These are phyloP conservation scores for Candida sp. DNA, from an alignment of 1,139 yeast genomes.

Conservation along the genomic window DNA sequence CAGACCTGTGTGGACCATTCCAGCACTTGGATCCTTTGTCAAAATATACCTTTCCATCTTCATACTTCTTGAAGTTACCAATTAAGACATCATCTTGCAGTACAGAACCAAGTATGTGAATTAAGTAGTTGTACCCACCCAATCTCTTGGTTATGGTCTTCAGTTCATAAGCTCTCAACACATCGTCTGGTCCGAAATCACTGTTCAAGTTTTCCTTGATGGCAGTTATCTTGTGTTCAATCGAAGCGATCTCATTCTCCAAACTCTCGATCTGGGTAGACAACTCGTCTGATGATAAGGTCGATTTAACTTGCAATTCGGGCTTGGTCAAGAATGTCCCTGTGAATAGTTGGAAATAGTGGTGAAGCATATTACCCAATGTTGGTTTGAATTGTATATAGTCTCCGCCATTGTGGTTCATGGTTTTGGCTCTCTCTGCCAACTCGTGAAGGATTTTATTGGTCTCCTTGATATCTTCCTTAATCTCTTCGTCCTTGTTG, in stretches of 20 bases:
- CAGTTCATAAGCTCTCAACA: constrained; percentile 61
- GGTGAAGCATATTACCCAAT: constrained; percentile 26
- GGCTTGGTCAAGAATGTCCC: constrained; percentile 14
- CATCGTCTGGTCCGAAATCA: constrained; percentile 66
- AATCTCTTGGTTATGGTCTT: constrained; percentile 51
- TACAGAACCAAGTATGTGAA: constrained; percentile 62
- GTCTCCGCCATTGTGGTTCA: constrained; percentile 7
- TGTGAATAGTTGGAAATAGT: constrained; percentile 21
- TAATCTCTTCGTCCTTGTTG: constrained; percentile 29
- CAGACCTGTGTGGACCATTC: constrained; percentile 91
- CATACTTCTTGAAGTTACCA: constrained; percentile 51
- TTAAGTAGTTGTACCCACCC: constrained; percentile 74
- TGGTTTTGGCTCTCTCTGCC: constrained; percentile 16
- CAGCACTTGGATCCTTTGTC: constrained; percentile 85
- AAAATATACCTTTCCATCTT: constrained; percentile 44
- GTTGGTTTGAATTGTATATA: constrained; percentile 20
- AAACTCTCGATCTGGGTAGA: constrained; percentile 11
- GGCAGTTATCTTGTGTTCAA: constrained; percentile 20
- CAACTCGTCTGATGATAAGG: constrained; percentile 12
- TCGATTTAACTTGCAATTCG: constrained; percentile 5
- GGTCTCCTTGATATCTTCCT: constrained; percentile 14
- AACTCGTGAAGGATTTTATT: constrained; percentile 15
- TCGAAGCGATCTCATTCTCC: constrained; percentile 22
- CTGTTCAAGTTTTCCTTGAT: constrained; percentile 22
- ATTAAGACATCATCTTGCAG: constrained; percentile 64